Base-by-base conservation (phyloP, 2,329 filamentous ascomycete species). In the Microcyclospora pomicola region DNA sequence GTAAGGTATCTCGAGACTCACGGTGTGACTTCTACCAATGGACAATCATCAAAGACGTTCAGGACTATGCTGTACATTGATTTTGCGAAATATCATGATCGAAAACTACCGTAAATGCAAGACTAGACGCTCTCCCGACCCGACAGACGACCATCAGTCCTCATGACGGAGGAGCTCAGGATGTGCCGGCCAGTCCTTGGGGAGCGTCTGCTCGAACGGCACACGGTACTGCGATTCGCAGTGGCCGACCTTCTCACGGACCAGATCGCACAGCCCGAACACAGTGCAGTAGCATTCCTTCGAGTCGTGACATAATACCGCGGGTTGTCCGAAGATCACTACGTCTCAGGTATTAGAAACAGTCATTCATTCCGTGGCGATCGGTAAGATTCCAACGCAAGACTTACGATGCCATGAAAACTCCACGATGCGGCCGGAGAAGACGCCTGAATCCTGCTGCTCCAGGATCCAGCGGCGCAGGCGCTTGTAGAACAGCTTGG, bases 321-420 rank as follows among this genome's bases (percentile, higher is more conserved):
- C 34, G 42, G 30, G 4, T 52, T 38, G 43, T 42, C 19, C 39
- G 27, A 44, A 61, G 63, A 49, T 62, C 68, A 66, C 70, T 37
- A 28, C 36, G 29, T 32, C 6, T 5, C 6, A n/a, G 4, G 9
- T 31, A 9, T 31, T 15, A 31, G 30, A 31, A 31, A 9, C 30
- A 31, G 14, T 31, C 30, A 6, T 15, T 5, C 4, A 31, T 24
- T 7, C 7, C 19, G 4, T 24, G 5, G 19, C 19, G n/a, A 15
- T 5, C n/a, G 4, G 14, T 6, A 30, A 30, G 28, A 30, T 9
- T 9, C 9, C 9, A n/a, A n/a, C 9, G 30, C n/a, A 4, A 31
- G 14, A 15, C 14, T 31, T n/a, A 31, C n/a, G 4, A 42, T 72
- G 69, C 69, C 69, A 73, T 3, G 63, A 65, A 52, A 72, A 73